A percentile compares a stretch with the other conserved stretches of the same genome.
Conservation (phyloP, 2,329 filamentous ascomycete genomes). For the Pseudogymnoascus pannorum region DNA sequence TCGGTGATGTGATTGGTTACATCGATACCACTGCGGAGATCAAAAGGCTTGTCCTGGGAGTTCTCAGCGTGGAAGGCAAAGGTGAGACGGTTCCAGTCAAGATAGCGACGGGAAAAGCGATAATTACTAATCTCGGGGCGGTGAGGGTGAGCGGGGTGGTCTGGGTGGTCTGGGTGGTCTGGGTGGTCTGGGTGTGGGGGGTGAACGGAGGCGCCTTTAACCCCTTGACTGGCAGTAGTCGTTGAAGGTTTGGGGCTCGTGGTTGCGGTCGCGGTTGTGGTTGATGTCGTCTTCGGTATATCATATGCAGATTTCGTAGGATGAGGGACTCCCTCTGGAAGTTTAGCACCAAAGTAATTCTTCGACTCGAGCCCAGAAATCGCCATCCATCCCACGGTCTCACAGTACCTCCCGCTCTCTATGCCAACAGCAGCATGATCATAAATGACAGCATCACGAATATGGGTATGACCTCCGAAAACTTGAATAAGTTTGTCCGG, state of each 20-base stretch:
- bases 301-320: constrained; percentile 26
- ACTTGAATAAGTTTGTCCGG: constrained; percentile 83
- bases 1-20: constrained; percentile 62
- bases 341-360: constrained; percentile 19
- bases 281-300: constrained; percentile 28
- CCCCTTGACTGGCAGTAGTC: constrained; percentile 13
- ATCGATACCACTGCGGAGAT: constrained; percentile 63
- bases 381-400: constrained; percentile 91
- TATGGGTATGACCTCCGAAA: constrained; percentile 85
- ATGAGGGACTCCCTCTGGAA: constrained; percentile 23
- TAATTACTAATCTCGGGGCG: background rate
- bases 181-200: too few relatives aligned
- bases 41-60: constrained; percentile 62
- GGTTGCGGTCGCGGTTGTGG: constrained; percentile 33
- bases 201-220: constrained; percentile 51
- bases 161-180: too few relatives aligned
- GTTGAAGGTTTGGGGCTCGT: constrained; percentile 67
- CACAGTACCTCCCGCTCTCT: constrained; percentile 85
- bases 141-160: constrained; percentile 32
- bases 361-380: constrained; percentile 52
- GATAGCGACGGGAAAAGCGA: constrained; percentile 68
- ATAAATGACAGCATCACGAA: constrained; percentile 75
- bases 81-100: constrained; percentile 78
- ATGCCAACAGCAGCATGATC: constrained; percentile 72
- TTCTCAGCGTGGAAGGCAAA: constrained; percentile 66